Evolutionary conservation across 495 filamentous ascomycete genomes (phyloP), one percentile per base, ranked within the genome.

Genomic region (Podospora pseudopauciseta): DNA sequence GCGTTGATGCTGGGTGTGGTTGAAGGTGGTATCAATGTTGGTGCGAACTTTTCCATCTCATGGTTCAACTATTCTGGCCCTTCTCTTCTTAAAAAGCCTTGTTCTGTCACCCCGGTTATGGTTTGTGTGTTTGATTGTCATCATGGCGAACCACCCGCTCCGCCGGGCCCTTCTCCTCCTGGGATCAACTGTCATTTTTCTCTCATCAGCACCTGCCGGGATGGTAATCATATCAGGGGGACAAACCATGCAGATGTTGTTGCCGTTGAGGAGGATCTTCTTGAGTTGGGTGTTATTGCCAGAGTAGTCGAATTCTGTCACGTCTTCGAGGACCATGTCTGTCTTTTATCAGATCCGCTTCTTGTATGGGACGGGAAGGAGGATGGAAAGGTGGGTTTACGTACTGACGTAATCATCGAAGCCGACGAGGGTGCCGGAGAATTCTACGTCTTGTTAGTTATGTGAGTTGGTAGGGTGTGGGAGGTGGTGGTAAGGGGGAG

Each of bases 351-450:
- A 57, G 18, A 18, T 58, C 6, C 20, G 55, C 30, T 32, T 32
- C 30, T 0, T 32, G 30, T 58, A 32, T 32, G 30, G 49, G 19
- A 11, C 54, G 55, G 39, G 49, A 19, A 9, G 11, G 11, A 13
- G 5, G 15, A 19, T 20, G 19, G 30, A n/a, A 28, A 26, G 2
- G 30, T 16, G 15, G 19, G 63, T 6, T 49, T 16, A 28, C 94
- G 81, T 88, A 97, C 93, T 99, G 84, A 99, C 95, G 82, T 97
- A 99, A 86, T 99, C 95, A 78, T 99, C 95, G 73, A 97, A 99
- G 2, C 95, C 95, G 44, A 97, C 85, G 26, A 99, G 82, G 5
- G 92, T 97, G 55, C 95, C 95, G 65, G 91, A 89, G 81, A 98
- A 98, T 77, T 99, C 95, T 98, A 71, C 3, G 44, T 26, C 5